These are phyloP conservation scores for Solanum ahanhuiri DNA, from an alignment of 257 asterid genomes.

Conservation along the genomic window DNA sequence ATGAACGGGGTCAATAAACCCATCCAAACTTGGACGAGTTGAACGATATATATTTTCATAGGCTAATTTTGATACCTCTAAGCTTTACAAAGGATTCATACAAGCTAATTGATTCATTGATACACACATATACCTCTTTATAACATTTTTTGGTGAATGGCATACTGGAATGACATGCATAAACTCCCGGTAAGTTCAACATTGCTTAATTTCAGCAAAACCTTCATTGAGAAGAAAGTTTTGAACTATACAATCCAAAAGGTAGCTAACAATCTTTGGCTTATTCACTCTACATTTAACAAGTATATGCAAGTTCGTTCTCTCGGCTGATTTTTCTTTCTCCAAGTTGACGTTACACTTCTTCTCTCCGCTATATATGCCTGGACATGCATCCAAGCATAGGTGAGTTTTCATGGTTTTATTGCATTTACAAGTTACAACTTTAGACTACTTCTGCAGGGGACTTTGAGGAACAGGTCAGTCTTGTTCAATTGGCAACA, in stretches of 20 bases:
- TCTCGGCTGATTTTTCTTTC: not conserved
- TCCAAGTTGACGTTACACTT: no score
- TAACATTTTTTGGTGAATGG: not conserved
- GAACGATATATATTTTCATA: no score
- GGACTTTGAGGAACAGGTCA: slow-evolving; percentile 57
- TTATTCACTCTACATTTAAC: not conserved
- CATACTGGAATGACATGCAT: not conserved
- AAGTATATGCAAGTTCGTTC: not conserved
- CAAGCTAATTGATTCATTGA: not conserved
- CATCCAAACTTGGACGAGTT: no score
- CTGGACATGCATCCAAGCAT: no score
- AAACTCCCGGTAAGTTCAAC: not conserved
- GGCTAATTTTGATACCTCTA: no score
- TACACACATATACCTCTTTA: not conserved
- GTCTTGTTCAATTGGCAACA: not conserved
- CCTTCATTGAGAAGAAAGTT: not conserved
- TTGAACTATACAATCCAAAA: not conserved
- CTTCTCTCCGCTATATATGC: no score
- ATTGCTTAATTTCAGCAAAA: not conserved
- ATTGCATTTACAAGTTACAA: not conserved
- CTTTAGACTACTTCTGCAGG: slow-evolving; percentile 34
- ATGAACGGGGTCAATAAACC: no score
- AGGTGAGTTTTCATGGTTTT: no score
- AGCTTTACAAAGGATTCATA: no score
- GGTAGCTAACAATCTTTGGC: not conserved